Base-by-base conservation (phyloP, 257 asterid genomes). In the Sherardia arvensis region DNA sequence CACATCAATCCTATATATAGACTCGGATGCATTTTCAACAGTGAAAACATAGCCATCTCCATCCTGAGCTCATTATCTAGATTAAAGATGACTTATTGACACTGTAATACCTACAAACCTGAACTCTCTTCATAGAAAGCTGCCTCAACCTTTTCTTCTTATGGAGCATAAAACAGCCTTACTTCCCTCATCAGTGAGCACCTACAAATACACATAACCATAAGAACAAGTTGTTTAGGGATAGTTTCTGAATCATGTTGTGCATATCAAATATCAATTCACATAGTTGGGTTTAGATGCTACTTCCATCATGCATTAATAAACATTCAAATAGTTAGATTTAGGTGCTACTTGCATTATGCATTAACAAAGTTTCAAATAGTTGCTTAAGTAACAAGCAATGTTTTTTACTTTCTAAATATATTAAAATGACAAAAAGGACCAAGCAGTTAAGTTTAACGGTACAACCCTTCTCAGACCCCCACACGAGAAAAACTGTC, bases 1-100 rank as follows among this genome's bases (percentile, higher is more conserved):
- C 12, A 34, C 43, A 34, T 20, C 18, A 22, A 75, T 62, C 14
- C 14, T 57, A 32, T 66, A 62, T 30, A 51, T 36, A 54, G 15
- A 51, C 48, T 51, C 1, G 34, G 57, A 20, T 49, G 1, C 32
- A 64, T 67, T 22, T 43, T 30, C 62, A 15, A 40, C 21, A 29
- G 7, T 54, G 28, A 71, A 61, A 58, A 3, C 25, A 55, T 70
- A 75, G 6, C 29, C 29, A 58, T 71, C 73, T 53, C 74, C 80
- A 22, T 68, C 58, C 7, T 49, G 68, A 27, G 67, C 27, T 59
- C 56, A 54, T 70, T 48, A 10, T 36, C 23, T 58, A 53, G 65
- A 26, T 69, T 45, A 34, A 75, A n/a, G 26, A 11, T 14, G 23
- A 22, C 45, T 73, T 76, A 70, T 10, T 48, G 17, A 30, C 48